Evolutionary conservation across 306 rosid species (phyloP), one percentile per base, ranked within the genome.

Genomic region (Cucumis melo): DNA sequence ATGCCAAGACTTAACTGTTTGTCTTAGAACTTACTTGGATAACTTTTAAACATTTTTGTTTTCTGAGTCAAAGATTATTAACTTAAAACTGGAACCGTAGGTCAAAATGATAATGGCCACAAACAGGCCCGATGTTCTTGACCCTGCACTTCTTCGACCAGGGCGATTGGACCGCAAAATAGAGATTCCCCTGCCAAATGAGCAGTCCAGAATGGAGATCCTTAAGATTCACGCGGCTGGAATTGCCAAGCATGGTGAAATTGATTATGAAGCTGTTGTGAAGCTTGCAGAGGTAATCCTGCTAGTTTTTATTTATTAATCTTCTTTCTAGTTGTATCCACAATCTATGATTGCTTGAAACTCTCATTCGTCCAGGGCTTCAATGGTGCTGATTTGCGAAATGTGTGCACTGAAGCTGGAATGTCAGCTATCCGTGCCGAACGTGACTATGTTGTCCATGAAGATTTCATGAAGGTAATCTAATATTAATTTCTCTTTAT

Each of bases 71-170:
- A 58, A 76, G 19, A 61, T 17, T 0, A 50, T 7, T 46, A 19
- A 60, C 29, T 56, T 54, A 56, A 14, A 62, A 62, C 79, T 61
- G 79, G n/a, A 76, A 27, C 75, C 70, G 62, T 75, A 95, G 99
- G 98, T 95, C 46, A 95, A 92, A 90, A 92, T 95, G 91, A 95
- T 95, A 73, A 95, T 92, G 97, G 98, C 98, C 13, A 93, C 98
- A 39, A 93, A 93, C 73, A 82, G 97, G 63, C 98, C 96, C 27
- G 98, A 93, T 87, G 94, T 91, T 67, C 90, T 93, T 74, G 98
- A 93, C 78, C 97, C 98, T 71, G 98, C 98, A 44, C 97, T 93
- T 81, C 88, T 93, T 71, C 98, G 98, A 51, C 98, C 98, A 3
- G 97, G 98, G 21, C 84, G 98, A 64, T 87, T 93, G 70, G 98